Conservation (phyloP, 169 alveolate species). For the Cryptosporidium meleagridis region DNA sequence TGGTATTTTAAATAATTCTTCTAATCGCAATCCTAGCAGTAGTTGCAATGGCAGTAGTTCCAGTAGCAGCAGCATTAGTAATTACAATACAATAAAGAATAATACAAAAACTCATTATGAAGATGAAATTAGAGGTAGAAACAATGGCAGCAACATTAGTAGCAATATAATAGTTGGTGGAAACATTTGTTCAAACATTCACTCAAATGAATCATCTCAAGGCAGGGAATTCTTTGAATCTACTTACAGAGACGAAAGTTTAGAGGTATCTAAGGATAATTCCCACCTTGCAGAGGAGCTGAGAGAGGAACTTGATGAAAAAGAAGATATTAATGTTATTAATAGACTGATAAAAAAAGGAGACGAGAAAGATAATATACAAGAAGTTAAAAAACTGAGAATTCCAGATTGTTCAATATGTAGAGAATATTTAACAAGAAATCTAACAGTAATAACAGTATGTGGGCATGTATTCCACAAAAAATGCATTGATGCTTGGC, state of each 20-base stretch:
- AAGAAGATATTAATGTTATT: not conserved
- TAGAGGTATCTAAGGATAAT: too few species aligned
- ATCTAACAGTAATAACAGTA: conserved; percentile 51
- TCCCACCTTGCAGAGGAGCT: not conserved
- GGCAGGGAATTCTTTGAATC: not conserved
- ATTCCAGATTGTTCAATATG: conserved; percentile 71
- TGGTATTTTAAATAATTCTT: not conserved
- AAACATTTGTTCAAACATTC: not conserved
- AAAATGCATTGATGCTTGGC: conserved; percentile 53
- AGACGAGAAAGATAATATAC: not conserved
- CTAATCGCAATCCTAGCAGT: not conserved
- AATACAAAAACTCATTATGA: not conserved
- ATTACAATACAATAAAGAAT: too few species aligned
- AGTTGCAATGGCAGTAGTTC: not conserved
- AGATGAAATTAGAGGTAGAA: not conserved
- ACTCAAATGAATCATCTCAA: not conserved
- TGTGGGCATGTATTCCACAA: conserved; percentile 71
- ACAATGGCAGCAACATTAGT: too few species aligned
- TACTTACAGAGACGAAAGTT: not conserved
- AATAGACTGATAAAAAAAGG: not conserved
- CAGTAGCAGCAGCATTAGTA: not conserved
- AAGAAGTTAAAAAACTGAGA: conserved; percentile 1
- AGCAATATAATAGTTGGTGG: not conserved
- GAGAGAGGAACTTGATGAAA: not conserved
- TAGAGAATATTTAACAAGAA: conserved; percentile 43